A percentile compares a stretch with the other conserved stretches of the same genome.
Conservation (phyloP, 306 rosid genomes). For the Canavalia gladiata region DNA sequence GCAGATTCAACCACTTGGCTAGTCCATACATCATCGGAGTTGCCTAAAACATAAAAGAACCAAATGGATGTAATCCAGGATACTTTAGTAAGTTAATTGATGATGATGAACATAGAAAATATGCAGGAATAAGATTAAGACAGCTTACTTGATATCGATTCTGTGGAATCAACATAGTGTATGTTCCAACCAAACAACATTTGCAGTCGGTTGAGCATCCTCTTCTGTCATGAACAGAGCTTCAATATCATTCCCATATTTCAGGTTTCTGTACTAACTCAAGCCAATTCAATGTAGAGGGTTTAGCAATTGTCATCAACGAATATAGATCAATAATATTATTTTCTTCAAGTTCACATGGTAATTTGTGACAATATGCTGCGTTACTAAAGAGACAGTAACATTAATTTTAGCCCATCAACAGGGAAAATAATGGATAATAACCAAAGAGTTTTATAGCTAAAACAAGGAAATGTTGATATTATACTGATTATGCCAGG, state of each 20-base stretch:
- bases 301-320: slow-evolving; percentile 14
- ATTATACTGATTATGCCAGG: slow-evolving; percentile 6
- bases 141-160: slow-evolving; percentile 69
- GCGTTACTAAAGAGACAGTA: neutral
- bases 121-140: slow-evolving; percentile 34
- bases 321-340: slow-evolving; percentile 28
- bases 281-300: slow-evolving; percentile 29
- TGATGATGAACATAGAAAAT: neutral
- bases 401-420: slow-evolving; percentile 23
- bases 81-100: neutral
- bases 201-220: slow-evolving; percentile 77
- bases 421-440: neutral
- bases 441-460: neutral
- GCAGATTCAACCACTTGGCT: slow-evolving; percentile 74
- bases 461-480: slow-evolving; percentile 15
- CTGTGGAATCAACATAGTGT: slow-evolving; percentile 75
- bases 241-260: slow-evolving; percentile 41
- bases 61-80: slow-evolving; percentile 7
- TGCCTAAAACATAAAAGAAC: slow-evolving; percentile 58
- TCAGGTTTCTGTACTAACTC: neutral
- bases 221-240: slow-evolving; percentile 65
- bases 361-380: slow-evolving; percentile 22
- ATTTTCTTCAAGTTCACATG: slow-evolving; percentile 6
- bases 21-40: slow-evolving; percentile 71
- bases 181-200: slow-evolving; percentile 81